Evolutionary conservation across 2,329 filamentous ascomycete species (phyloP).

Genomic region (Aspergillus carbonarius): DNA sequence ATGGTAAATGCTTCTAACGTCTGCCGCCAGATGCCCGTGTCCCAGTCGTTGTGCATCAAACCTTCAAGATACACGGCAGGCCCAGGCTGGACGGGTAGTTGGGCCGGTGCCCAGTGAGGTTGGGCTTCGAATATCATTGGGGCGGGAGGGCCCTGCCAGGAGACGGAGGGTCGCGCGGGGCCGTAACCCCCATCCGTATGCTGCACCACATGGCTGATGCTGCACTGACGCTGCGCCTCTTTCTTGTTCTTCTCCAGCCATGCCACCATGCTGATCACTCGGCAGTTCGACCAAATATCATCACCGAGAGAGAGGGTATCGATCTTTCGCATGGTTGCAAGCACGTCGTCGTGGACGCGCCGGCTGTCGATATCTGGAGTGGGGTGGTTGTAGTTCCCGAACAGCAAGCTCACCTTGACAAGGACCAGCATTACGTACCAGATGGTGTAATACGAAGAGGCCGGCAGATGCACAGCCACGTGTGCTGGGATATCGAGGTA

Average conservation of each 20-base stretch:
- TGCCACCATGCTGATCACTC: conserved; percentile 1
- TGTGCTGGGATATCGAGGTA: conserved; percentile 1
- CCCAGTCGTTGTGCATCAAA: neutral
- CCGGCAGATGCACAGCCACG: conserved; percentile 3
- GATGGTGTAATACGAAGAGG: conserved; percentile 6
- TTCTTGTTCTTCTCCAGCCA: conserved; percentile 9
- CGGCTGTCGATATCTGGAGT: neutral
- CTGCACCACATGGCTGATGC: neutral
- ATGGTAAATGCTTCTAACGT: conserved; percentile 6
- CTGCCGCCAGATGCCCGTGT: conserved; percentile 3
- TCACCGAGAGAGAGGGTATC: conserved; percentile 1
- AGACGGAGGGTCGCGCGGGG: neutral
- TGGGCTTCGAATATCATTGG: neutral
- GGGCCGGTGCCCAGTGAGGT: neutral
- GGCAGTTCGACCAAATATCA: conserved; percentile 7
- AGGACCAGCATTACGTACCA: conserved; percentile 14
- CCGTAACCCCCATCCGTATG: neutral
- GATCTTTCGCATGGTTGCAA: neutral
- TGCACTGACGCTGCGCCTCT: neutral
- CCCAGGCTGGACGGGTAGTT: neutral
- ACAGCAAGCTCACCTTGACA: conserved; percentile 10
- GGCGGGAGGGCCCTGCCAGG: neutral
- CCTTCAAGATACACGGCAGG: neutral
- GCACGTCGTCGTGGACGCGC: neutral
- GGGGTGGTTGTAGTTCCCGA: neutral